phyloP scores from a whole-genome alignment of 148 eudicot species.

The Persicaria tinctoria region DNA sequence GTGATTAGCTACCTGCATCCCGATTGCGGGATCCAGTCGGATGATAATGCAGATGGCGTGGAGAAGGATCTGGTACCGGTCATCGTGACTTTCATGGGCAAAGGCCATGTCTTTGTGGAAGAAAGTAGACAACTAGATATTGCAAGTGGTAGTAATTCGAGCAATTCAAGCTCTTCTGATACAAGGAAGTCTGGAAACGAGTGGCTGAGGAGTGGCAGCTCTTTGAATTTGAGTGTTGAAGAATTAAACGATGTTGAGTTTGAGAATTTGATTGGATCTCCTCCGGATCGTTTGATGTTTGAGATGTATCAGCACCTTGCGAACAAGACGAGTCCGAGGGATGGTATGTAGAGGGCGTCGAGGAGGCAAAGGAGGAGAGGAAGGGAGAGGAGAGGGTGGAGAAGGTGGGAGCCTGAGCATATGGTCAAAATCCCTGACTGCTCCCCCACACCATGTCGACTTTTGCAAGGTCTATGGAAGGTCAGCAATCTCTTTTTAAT shows the following conservation, averaged over 20 bases:
- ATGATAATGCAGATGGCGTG: conserved; percentile 9
- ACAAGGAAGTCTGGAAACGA: conserved; percentile 12
- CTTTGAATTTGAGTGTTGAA: conserved; percentile 29
- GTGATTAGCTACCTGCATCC: conserved; percentile 39
- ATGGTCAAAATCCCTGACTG: conserved; percentile 73
- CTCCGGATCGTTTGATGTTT: conserved; percentile 54
- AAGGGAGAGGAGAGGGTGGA: conserved; percentile 59
- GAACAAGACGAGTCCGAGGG: conserved; percentile 61
- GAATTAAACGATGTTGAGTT: conserved; percentile 25
- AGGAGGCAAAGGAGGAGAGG: conserved; percentile 73
- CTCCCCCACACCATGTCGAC: conserved; percentile 45
- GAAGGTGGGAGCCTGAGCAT: conserved; percentile 84
- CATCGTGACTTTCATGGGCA: conserved; percentile 61
- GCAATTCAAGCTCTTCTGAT: conserved; percentile 18
- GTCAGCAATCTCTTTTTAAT: conserved; percentile 20
- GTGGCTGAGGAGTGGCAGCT: conserved; percentile 24
- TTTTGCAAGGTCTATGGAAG: conserved; percentile 98
- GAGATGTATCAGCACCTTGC: conserved; percentile 87
- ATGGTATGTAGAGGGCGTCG: conserved; percentile 58
- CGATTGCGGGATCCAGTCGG: conserved; percentile 18
- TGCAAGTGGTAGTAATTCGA: conserved; percentile 11
- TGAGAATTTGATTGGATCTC: conserved; percentile 46
- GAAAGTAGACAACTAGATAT: conserved; percentile 26
- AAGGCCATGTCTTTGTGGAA: conserved; percentile 60
- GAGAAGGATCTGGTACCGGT: conserved; percentile 56